Conservation (phyloP, 495 filamentous ascomycete species). For the Saxophila tyrrhenica region DNA sequence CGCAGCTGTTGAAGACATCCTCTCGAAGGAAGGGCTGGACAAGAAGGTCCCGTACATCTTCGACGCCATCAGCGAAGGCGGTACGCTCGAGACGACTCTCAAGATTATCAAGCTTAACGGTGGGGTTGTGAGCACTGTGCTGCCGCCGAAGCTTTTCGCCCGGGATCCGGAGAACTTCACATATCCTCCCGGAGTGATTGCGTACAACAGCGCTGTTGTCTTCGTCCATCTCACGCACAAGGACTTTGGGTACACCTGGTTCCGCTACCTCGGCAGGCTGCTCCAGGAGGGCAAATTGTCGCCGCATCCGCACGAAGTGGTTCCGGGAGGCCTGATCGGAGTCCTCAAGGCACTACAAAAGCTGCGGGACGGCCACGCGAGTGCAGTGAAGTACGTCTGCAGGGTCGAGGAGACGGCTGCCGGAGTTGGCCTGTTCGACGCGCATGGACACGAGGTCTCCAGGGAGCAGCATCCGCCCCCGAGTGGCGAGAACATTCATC, state of each 20-base stretch:
- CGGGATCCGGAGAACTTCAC: background rate
- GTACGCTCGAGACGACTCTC: background rate
- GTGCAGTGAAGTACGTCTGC: conserved; percentile 7
- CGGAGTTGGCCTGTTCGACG: background rate
- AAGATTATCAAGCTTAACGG: background rate
- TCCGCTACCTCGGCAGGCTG: conserved; percentile 39
- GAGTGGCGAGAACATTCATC: background rate
- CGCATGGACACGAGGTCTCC: background rate
- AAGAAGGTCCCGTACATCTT: background rate
- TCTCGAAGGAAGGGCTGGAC: conserved; percentile 6
- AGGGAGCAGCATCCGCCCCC: background rate
- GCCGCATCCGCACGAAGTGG: conserved; percentile 49
- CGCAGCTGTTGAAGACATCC: conserved; percentile 24
- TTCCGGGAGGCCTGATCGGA: conserved; percentile 47
- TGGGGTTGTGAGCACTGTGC: conserved; percentile 2
- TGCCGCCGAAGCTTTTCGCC: conserved; percentile 24
- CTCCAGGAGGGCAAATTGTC: conserved; percentile 51
- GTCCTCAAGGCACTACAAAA: conserved; percentile 22
- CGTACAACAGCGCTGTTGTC: background rate
- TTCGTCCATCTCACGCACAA: background rate
- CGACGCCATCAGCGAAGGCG: conserved; percentile 4
- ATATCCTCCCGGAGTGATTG: background rate
- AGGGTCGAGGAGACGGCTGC: conserved; percentile 1
- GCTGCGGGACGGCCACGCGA: conserved; percentile 2
- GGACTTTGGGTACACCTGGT: conserved; percentile 36